Evolutionary conservation across 73 alveolate genomes (phyloP).

Genomic region (Uronychia setigera): DNA sequence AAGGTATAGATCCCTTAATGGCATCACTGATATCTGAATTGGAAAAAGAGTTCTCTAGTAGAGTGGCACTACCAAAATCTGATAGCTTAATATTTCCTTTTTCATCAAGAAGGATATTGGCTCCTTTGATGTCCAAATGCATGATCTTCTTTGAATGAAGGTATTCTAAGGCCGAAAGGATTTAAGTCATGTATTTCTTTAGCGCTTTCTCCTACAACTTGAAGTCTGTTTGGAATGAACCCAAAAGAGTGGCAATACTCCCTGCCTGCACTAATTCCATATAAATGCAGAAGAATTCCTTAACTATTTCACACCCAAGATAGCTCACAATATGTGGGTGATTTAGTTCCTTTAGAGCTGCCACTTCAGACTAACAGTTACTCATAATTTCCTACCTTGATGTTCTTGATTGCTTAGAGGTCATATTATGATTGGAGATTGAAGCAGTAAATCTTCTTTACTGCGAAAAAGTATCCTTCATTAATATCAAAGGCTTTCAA

Average conservation of each 20-base stretch:
- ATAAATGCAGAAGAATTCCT: conserved; percentile 70
- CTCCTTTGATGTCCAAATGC: conserved; percentile 92
- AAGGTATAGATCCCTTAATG: conserved; percentile 53
- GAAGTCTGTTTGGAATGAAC: neutral
- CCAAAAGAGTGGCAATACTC: neutral
- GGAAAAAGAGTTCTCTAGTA: neutral
- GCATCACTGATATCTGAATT: conserved; percentile 24
- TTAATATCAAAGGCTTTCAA: conserved; percentile 30
- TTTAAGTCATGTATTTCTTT: conserved; percentile 57
- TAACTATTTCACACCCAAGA: conserved; percentile 73
- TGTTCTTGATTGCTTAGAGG: neutral
- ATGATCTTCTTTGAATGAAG: conserved; percentile 76
- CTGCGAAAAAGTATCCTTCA: conserved; percentile 34
- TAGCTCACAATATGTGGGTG: conserved; percentile 78
- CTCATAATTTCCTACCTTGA: conserved; percentile 19
- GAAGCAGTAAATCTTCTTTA: conserved; percentile 37
- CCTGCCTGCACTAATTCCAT: conserved; percentile 85
- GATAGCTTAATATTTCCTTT: conserved; percentile 65
- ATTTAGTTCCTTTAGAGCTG: conserved; percentile 53
- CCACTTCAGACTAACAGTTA: conserved; percentile 64
- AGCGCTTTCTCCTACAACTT: conserved; percentile 35
- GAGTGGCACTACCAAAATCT: conserved; percentile 75
- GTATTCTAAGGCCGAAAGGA: conserved; percentile 77
- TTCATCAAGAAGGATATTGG: conserved; percentile 75
- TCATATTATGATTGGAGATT: conserved; percentile 22